These are phyloP conservation scores for Geosmithia morbida DNA, from an alignment of 2,329 filamentous ascomycete species.

Conservation along the genomic window DNA sequence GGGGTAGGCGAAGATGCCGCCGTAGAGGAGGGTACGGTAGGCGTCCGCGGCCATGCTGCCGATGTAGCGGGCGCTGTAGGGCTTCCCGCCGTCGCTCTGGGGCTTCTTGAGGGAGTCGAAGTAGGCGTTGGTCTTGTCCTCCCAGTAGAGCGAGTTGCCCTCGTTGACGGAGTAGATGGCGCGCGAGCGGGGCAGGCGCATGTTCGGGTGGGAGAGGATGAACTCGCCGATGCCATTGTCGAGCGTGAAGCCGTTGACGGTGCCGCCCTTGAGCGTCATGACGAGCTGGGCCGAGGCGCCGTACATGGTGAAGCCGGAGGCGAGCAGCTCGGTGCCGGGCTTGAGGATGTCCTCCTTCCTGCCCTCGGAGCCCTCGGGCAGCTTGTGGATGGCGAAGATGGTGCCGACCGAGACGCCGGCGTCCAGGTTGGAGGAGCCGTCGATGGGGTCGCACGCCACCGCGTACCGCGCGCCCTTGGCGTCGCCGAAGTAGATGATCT, in stretches of 20 bases:
- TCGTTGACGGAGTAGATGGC: constrained; percentile 97
- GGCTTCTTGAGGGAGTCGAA: constrained; percentile 81
- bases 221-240: constrained; percentile 96
- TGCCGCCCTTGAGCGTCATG: constrained; percentile 86
- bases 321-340: constrained; percentile 82
- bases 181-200: constrained; percentile 68
- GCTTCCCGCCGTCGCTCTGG: constrained; percentile 56
- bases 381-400: constrained; percentile 89
- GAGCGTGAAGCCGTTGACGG: constrained; percentile 94
- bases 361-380: constrained; percentile 60
- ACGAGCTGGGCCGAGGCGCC: constrained; percentile 92
- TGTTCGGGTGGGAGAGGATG: constrained; percentile 92
- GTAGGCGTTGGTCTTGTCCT: constrained; percentile 73
- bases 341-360: constrained; percentile 76
- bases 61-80: constrained; percentile 91
- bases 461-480: constrained; percentile 72
- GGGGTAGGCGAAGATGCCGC: constrained; percentile 94
- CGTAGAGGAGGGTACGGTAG: constrained; percentile 89
- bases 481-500: constrained; percentile 75
- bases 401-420: constrained; percentile 96
- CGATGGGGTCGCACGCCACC: constrained; percentile 94
- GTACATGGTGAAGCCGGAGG: constrained; percentile 99
- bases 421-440: constrained; percentile 94
- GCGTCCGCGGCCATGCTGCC: constrained; percentile 97
- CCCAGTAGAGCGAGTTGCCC: constrained; percentile 96